Evolutionary conservation across 345 rosid genomes (phyloP).

Genomic region (Salix viminalis): DNA sequence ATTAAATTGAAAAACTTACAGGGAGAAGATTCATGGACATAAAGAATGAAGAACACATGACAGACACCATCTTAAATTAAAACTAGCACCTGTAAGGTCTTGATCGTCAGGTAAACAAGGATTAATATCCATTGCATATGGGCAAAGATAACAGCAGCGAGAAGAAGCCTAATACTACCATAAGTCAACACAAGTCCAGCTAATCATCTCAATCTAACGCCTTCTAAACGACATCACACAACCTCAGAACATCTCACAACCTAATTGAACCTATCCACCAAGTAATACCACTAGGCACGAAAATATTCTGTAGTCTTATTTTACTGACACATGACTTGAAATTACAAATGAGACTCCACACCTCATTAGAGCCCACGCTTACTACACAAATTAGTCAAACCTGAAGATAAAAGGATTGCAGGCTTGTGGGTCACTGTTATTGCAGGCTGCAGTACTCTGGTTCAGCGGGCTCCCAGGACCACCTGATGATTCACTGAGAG

Average conservation of each 20-base stretch:
- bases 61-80: neutral
- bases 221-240: constrained; percentile 13
- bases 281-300: constrained; percentile 7
- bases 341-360: constrained; percentile 12
- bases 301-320: constrained; percentile 12
- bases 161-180: neutral
- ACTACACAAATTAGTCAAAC: constrained; percentile 22
- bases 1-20: neutral
- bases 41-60: neutral
- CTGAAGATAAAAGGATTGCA: constrained; percentile 10
- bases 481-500: constrained; percentile 57
- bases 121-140: neutral
- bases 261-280: constrained; percentile 9
- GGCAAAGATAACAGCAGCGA: neutral
- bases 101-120: neutral
- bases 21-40: neutral
- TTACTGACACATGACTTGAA: constrained; percentile 12
- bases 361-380: constrained; percentile 17
- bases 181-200: constrained; percentile 3
- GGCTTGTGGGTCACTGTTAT: constrained; percentile 37
- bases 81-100: neutral
- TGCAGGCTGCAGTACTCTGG: constrained; percentile 49
- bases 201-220: constrained; percentile 19
- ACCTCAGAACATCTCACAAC: constrained; percentile 10
- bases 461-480: constrained; percentile 58